Base-by-base conservation (phyloP, 345 rosid genomes). In the Brassica carinata region DNA sequence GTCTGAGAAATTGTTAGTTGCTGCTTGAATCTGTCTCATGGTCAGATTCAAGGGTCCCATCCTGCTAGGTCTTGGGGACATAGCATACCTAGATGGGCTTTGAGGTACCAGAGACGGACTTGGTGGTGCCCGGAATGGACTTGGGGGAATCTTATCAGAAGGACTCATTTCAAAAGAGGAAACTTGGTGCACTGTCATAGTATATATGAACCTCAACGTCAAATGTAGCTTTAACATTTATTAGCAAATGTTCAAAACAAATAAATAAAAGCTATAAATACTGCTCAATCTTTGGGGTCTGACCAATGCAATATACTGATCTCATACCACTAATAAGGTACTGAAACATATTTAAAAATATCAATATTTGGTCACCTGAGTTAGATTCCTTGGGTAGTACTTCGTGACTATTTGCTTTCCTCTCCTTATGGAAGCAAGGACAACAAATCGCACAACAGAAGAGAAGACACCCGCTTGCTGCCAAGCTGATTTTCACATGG, bases 41-140 rank as follows among this genome's bases (percentile, higher is more conserved):
- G 23, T 82, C 43, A 91, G 92, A 89, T 86, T 88, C 63, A 90
- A 48, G 11, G 97, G 91, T 67, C 92, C 94, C 18, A 90, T 69
- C 84, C 89, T 87, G 36, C 63, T 83, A 7, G 92, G 94, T 80
- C 88, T 83, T 8, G 97, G 98, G 76, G 98, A 92, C 67, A 79
- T 84, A 19, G 96, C 82, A 81, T 88, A 90, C 85, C 88, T 88
- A 36, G 90, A 89, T 83, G 98, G 99, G 86, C 96, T 96, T 63
- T 97, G 94, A 0, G 94, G 96, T 82, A 92, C 87, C 31, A 94
- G 88, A 31, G 83, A 79, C 15, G 98, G 97, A 81, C 92, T 93
- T 26, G 89, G 85, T 15, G 81, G 80, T 65, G 67, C 72, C 4
- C 80, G 77, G 61, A 81, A 77, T 59, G 81, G 67, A 72, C 81